Base-by-base conservation (phyloP, 768 basidiomycete genomes). In the Strobilomyces echinocephalus region DNA sequence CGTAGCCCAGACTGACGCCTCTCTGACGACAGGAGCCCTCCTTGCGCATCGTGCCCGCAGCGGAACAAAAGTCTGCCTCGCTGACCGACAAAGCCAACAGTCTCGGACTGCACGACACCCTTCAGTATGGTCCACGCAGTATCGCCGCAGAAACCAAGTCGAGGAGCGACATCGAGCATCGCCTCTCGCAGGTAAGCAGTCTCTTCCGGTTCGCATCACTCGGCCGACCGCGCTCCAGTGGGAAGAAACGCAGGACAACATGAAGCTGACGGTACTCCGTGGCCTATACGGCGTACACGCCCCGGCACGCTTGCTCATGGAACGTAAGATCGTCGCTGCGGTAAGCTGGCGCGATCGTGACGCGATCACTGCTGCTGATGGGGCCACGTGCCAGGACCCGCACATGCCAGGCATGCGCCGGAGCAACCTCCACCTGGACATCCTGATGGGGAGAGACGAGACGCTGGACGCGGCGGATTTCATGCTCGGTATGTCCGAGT, bases 371-470 rank as follows among this genome's bases (percentile, higher is more conserved):
- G 26, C 53, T 31, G 43, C 36, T 51, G 35, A 54, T 7, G 45
- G 38, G 20, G 4, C 24, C 50, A 35, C 53, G 36, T 57, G 12
- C n/a, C 63, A 92, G 90, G 79, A 75, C 61, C 78, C 83, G 3
- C 84, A 84, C 57, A 80, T 88, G 72, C 79, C 87, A 15, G 80
- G 75, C 36, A 68, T 85, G 60, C 74, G 79, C 15, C 80, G 79
- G 48, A 83, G 84, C 11, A 97, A 97, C 72, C 66, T 97, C 36
- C 87, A 91, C 59, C 81, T 95, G 26, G 95, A 99, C 68, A 90
- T 98, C 61, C 72, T 99, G 53, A 89, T 90, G 83, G 95, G 95
- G 43, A 83, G 87, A 36, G 95, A 99, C 64, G 91, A 97, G 69
- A 76, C 72, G 21, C 76, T 99, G 50, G 86, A 87, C 26, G 79